Evolutionary conservation across 495 filamentous ascomycete species (phyloP), one percentile per base, ranked within the genome.

Genomic region (Chaetomidium leptoderma): DNA sequence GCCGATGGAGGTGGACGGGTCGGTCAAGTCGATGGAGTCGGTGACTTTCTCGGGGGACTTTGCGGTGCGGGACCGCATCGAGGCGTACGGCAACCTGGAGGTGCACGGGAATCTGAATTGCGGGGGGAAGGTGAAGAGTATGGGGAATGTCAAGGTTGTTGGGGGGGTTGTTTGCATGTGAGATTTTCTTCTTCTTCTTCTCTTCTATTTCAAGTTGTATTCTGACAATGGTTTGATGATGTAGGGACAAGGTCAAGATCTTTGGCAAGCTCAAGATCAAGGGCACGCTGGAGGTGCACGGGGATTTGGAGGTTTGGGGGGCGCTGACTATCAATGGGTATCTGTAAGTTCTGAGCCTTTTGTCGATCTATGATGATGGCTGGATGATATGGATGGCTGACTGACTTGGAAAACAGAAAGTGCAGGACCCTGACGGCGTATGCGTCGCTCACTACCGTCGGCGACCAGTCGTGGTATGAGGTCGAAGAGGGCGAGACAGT

Each of bases 191-290:
- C 14, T 43, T 43, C 39, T 19, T 36, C 39, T 40, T 19, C 11
- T 16, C 9, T 46, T 6, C 29, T 44, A 30, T 16, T 39, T 11
- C 17, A 19, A 6, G 19, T 32, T 47, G 17, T 33, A 17, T 21
- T 44, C 37, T 46, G 30, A 40, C 49, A 4, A n/a, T 39, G 37
- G 10, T 39, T 6, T n/a, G 8, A 3, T 7, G n/a, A 6, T 14
- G 16, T 42, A 70, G 65, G 35, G 68, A 72, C 59, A 72, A 72
- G 58, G 71, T 73, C 55, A 74, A 72, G 58, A 71, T 70, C 27
- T 74, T 70, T 65, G 72, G 72, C 21, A 72, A 73, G 60, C 65
- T 74, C 10, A 74, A 64, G 48, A 62, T 74, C 33, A 65, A 61
- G 9, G 72, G 72, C 4, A 66, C 60, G 10, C 61, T 70, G 10